These are phyloP conservation scores for Talaromyces funiculosus DNA, from an alignment of 2,329 filamentous ascomycete species.

Conservation along the genomic window DNA sequence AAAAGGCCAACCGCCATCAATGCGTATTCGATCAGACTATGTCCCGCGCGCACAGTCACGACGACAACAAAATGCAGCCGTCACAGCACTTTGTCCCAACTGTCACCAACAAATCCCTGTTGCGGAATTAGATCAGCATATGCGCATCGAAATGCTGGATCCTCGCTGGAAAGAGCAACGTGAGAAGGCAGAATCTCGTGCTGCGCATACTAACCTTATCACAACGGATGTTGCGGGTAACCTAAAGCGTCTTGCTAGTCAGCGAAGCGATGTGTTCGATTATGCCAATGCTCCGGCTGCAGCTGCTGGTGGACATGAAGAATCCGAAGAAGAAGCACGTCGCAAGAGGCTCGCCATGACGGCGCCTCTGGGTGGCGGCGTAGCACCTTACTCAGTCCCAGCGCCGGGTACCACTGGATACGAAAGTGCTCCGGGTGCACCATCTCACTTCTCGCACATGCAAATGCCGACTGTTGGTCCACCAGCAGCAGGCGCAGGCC, in stretches of 20 bases:
- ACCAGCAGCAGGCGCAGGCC: background rate
- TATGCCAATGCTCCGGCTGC: conserved; percentile 25
- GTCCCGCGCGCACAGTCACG: conserved; percentile 75
- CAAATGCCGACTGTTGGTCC: conserved; percentile 26
- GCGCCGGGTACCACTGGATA: conserved; percentile 16
- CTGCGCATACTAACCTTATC: conserved; percentile 77
- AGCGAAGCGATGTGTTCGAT: conserved; percentile 84
- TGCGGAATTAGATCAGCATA: conserved; percentile 83
- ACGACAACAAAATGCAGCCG: conserved; percentile 60
- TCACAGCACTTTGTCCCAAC: conserved; percentile 72
- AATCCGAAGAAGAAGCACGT: conserved; percentile 67
- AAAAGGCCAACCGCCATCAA: conserved; percentile 51
- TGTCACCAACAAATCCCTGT: conserved; percentile 86
- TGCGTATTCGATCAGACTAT: conserved; percentile 92
- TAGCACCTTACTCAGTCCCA: conserved; percentile 18
- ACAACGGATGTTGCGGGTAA: conserved; percentile 88
- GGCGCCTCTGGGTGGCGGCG: conserved; percentile 40
- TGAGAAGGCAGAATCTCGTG: conserved; percentile 78
- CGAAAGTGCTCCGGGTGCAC: conserved; percentile 15
- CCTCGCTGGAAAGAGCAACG: conserved; percentile 95
- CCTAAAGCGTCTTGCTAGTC: conserved; percentile 86
- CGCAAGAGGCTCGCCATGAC: conserved; percentile 68
- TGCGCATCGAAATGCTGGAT: conserved; percentile 90
- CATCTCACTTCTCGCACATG: conserved; percentile 4
- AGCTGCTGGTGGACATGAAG: conserved; percentile 47